Evolutionary conservation across 441 rosid species (phyloP), one percentile per base, ranked within the genome.

Genomic region (Metrosideros polymorpha): DNA sequence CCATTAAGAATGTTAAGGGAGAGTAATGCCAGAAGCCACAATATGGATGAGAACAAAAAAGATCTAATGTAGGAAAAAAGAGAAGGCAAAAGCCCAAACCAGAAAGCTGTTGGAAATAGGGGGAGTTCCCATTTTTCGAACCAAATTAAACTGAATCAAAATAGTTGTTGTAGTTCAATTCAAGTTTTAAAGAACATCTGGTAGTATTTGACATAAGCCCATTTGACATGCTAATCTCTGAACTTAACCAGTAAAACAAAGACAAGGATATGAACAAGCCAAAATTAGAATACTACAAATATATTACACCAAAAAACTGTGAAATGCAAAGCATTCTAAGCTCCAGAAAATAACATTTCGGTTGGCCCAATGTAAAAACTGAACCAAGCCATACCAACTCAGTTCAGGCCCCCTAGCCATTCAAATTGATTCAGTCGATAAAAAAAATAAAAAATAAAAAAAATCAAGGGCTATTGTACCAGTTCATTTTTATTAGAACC

Each of bases 1-100:
- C 94, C 92, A 91, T 89, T 92, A 89, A 91, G 90, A 92, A 90
- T 87, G 95, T 96, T 94, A 96, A 88, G 47, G 79, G 85, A 39
- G 54, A 4, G 66, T 77, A 75, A 39, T 42, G 29, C 39, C 45
- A 30, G 82, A 43, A 71, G 24, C 32, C 39, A 87, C 52, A 55
- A 49, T 32, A 19, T 42, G 42, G 43, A 50, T 14, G 17, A 12
- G 27, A 53, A 53, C 17, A 39, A 32, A 13, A 82, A 82, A 50
- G 39, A n/a, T 32, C 47, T 55, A 15, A 71, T 6, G 49, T 71
- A 71, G 79, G 1, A 24, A 35, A 63, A 32, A 63, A 32, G 7
- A 39, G 22, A 39, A 71, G 49, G n/a, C 79, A 71, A 39, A 71
- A 39, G 47, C 9, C 1, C 79, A 39, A 71, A 71, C 47, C 39